phyloP scores from a whole-genome alignment of 176 grass and related monocot genomes.

The Zoysia pacifica region DNA sequence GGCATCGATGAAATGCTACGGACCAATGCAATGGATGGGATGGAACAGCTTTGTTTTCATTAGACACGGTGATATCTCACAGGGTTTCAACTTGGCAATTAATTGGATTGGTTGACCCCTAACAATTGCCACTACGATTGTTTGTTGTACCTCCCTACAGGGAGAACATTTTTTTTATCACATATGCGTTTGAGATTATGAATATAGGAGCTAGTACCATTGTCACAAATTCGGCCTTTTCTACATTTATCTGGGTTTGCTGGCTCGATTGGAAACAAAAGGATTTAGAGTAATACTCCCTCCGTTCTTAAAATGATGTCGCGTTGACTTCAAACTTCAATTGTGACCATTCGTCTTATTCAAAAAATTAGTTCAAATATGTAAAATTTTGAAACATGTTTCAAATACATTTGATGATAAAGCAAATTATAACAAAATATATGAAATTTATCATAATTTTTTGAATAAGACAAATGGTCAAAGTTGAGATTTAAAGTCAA shows the following conservation, averaged over 20 bases:
- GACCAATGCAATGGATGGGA: neutral
- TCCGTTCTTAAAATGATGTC: no score
- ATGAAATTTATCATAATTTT: no score
- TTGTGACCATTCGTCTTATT: no score
- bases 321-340: no score
- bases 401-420: no score
- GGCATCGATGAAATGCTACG: neutral
- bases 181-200: neutral
- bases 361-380: no score
- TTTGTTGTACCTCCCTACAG: neutral
- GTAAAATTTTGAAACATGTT: no score
- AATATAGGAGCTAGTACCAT: neutral
- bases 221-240: neutral
- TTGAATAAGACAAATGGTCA: no score
- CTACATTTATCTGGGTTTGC: neutral
- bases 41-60: constrained; percentile 6
- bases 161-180: neutral
- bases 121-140: neutral
- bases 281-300: no score
- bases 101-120: neutral
- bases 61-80: neutral
- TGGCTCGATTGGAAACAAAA: neutral
- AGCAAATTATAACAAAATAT: no score
- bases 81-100: neutral
- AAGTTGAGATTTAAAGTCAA: no score